Base-by-base conservation (phyloP, 768 basidiomycete genomes). In the Coprinopsis marcescibilis region DNA sequence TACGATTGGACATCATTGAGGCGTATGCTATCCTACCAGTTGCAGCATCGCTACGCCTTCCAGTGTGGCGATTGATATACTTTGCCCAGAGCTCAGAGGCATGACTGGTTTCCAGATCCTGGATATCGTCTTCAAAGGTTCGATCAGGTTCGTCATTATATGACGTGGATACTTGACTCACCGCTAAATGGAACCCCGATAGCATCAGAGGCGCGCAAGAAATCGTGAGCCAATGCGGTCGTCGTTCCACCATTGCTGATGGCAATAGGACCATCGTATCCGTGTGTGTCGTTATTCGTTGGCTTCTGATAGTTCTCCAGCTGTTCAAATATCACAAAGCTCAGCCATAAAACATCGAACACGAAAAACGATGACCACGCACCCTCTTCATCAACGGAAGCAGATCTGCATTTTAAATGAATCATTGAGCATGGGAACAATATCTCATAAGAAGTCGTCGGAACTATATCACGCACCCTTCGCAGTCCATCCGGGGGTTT, bases 261-360 rank as follows among this genome's bases (percentile, higher is more conserved):
- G 12, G 81, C 80, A 46, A 86, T 81, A n/a, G 83, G 83, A 3
- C 83, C 83, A 48, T 80, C 75, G 52, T 83, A 83, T 33, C 83
- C 83, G 60, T 85, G 82, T 2, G 74, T 78, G 48, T 80, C 66
- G 60, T 78, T 83, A 66, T 82, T 82, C 20, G 60, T 63, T 1
- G 83, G 81, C 65, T 83, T 83, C 71, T 85, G 83, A 60, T 86
- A 85, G 67, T 84, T 83, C 72, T 85, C 83, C 46, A 85, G 67
- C 75, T 81, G 53, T 10, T 36, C 45, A 15, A 36, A n/a, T 19
- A 10, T 36, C 34, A 12, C 23, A 40, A 33, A 19, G 13, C 41
- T 27, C 15, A 37, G 11, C 27, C 32, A 25, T 24, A 8, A 10
- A 32, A 27, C 3, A 12, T 6, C 3, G 15, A 37, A 14, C 12